These are phyloP conservation scores for Phytophthora sp. DNA, from an alignment of 352 stramenopile species.

Conservation along the genomic window DNA sequence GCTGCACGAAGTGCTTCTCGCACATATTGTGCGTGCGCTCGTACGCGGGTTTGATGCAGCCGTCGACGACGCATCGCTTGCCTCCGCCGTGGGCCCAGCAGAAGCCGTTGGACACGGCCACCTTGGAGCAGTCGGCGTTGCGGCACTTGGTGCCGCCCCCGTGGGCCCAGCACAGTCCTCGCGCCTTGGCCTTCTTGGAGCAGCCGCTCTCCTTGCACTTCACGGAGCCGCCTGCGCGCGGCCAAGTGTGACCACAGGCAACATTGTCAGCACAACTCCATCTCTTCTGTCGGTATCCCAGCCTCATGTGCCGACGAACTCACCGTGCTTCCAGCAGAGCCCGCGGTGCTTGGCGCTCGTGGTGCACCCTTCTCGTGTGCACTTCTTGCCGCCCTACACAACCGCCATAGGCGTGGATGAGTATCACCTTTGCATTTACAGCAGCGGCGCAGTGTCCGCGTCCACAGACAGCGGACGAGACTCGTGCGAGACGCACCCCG, in stretches of 20 bases:
- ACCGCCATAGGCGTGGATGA: background rate
- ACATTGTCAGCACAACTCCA: background rate
- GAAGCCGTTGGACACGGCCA: conserved; percentile 46
- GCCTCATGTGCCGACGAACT: background rate
- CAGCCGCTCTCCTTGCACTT: conserved; percentile 45
- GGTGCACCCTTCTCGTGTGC: conserved; percentile 40
- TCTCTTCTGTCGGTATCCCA: background rate
- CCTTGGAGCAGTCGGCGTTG: conserved; percentile 29
- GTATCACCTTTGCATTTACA: too few relatives aligned
- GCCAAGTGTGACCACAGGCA: background rate
- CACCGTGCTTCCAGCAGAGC: conserved; percentile 27
- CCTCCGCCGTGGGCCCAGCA: conserved; percentile 53
- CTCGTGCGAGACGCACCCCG: conserved; percentile 30
- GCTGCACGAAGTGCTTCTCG: conserved; percentile 32
- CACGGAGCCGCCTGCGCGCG: conserved; percentile 44
- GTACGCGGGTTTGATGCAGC: conserved; percentile 43
- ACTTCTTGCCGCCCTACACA: conserved; percentile 55
- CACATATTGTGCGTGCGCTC: conserved; percentile 51
- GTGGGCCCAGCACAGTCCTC: conserved; percentile 54
- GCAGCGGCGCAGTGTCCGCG: too few relatives aligned
- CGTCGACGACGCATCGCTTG: conserved; percentile 38
- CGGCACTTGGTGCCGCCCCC: conserved; percentile 49
- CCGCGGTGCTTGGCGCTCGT: conserved; percentile 55
- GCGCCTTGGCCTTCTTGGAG: conserved; percentile 50
- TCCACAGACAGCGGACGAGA: too few relatives aligned